A percentile compares a stretch with the other conserved stretches of the same genome.
These are phyloP conservation scores for Fragilariopsis cylindrus DNA, from an alignment of 108 stramenopile genomes.

Conservation along the genomic window DNA sequence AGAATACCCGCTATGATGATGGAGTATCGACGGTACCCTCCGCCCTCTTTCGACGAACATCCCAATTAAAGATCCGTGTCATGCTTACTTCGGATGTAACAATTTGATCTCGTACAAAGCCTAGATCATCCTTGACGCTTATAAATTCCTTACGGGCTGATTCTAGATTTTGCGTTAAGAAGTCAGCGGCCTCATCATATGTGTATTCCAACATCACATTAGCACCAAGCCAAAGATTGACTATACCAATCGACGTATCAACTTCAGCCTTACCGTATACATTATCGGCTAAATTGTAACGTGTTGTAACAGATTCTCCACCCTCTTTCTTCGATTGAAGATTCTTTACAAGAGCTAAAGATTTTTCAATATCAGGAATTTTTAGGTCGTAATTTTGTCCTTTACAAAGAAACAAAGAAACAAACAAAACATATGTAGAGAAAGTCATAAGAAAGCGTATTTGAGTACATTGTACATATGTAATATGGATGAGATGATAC, in stretches of 20 bases:
- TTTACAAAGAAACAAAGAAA: constrained; percentile 10
- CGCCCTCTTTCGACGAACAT: constrained; percentile 81
- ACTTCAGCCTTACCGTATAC: constrained; percentile 95
- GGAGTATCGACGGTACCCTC: constrained; percentile 15
- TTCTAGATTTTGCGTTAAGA: constrained; percentile 65
- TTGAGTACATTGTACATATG: neutral
- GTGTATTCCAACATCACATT: constrained; percentile 99
- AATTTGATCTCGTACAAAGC: constrained; percentile 92
- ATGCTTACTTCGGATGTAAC: constrained; percentile 98
- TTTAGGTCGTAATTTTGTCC: constrained; percentile 57
- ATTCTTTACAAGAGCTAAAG: constrained; percentile 69
- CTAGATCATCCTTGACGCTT: constrained; percentile 88
- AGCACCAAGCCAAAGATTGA: constrained; percentile 98
- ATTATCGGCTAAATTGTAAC: constrained; percentile 94
- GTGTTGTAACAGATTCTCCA: constrained; percentile 60
- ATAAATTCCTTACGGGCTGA: constrained; percentile 62
- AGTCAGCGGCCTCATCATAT: constrained; percentile 92
- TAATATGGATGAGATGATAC: neutral
- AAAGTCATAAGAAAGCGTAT: constrained; percentile 1
- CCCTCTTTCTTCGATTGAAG: constrained; percentile 68
- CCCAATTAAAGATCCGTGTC: constrained; percentile 97
- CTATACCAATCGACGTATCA: constrained; percentile 76
- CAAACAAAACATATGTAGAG: neutral
- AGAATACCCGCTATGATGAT: neutral
- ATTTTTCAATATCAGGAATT: constrained; percentile 89